Base-by-base conservation (phyloP, 179 eudicot genomes). In the Beta lomatogona region DNA sequence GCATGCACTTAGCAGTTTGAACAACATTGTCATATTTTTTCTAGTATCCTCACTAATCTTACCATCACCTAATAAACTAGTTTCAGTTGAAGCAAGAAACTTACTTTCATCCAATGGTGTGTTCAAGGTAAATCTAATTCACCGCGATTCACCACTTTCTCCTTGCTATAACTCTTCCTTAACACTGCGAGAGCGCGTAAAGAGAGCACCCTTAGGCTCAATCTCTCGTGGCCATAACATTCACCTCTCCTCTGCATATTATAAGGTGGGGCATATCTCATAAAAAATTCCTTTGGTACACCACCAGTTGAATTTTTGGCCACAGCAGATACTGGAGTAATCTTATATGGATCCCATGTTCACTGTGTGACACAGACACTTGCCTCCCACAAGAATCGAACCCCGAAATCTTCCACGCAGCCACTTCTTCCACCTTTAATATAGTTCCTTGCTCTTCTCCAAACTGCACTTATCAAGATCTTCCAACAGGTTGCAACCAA, bases 71-170 rank as follows among this genome's bases (percentile, higher is more conserved):
- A 46, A 9, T 59, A 22, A 48, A 5, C 52, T 61, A 15, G 53
- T 78, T 19, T 73, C 22, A 45, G 83, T 71, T 53, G 76, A 80
- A 15, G 83, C 86, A 52, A 54, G 83, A 64, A 80, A 71, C 54
- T 65, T 84, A 9, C 10, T 22, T 9, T 53, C 52, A 5, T 60
- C 86, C 2, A 76, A 84, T 0, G 61, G 13, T 19, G 19, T 71
- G 25, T 87, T 89, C 21, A 79, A 81, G 1, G 83, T 79, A 0
- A 86, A 85, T 22, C 86, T 91, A 67, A 84, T 91, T 25, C 89
- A 89, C 52, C 90, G 89, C 3, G 85, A 89, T 64, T 84, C 91
- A 6, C 86, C 79, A n/a, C 77, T 13, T 8, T 88, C 88, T 16
- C 90, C 90, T 6, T 77, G 75, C 50, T 82, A 85, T 77, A 69